A percentile compares a stretch with the other conserved stretches of the same genome.
phyloP scores from a whole-genome alignment of 805 yeast species.

The Naumovozyma baii region DNA sequence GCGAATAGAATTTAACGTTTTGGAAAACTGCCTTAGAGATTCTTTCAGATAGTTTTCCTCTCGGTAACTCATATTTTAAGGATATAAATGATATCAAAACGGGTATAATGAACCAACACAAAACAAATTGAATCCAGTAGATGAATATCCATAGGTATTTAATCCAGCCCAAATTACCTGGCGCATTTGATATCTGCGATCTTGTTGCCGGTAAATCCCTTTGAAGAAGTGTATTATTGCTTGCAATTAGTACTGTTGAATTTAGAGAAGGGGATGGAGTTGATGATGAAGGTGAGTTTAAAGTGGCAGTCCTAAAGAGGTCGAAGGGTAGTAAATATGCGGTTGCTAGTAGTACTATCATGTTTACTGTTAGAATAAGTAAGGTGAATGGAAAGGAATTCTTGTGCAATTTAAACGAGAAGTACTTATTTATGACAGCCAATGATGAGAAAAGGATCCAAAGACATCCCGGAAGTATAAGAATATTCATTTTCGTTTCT shows the following conservation, averaged over 20 bases:
- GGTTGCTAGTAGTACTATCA: slow-evolving; percentile 22
- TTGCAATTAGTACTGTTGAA: background rate
- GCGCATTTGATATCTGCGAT: too few relatives aligned
- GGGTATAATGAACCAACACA: slow-evolving; percentile 28
- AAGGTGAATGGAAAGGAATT: slow-evolving; percentile 19
- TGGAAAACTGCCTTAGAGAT: slow-evolving; percentile 16
- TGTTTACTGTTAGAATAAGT: slow-evolving; percentile 15
- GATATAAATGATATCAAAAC: slow-evolving; percentile 24
- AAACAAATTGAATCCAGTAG: slow-evolving; percentile 25
- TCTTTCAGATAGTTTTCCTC: slow-evolving; percentile 10
- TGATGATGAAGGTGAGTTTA: too few relatives aligned
- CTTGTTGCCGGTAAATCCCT: background rate
- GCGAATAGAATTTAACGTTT: slow-evolving; percentile 24
- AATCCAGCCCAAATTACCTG: too few relatives aligned
- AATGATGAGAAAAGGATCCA: slow-evolving; percentile 8
- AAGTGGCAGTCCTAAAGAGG: slow-evolving; percentile 8
- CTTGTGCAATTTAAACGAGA: slow-evolving; percentile 24
- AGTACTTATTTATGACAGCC: slow-evolving; percentile 19
- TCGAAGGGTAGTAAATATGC: slow-evolving; percentile 25
- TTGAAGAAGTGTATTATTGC: background rate
- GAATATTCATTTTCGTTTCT: background rate
- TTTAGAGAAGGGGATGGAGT: too few relatives aligned
- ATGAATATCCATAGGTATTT: slow-evolving; percentile 19
- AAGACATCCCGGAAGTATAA: slow-evolving; percentile 1
- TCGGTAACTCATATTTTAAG: slow-evolving; percentile 19